phyloP scores from a whole-genome alignment of 108 stramenopile genomes.

The Tribonema minus region DNA sequence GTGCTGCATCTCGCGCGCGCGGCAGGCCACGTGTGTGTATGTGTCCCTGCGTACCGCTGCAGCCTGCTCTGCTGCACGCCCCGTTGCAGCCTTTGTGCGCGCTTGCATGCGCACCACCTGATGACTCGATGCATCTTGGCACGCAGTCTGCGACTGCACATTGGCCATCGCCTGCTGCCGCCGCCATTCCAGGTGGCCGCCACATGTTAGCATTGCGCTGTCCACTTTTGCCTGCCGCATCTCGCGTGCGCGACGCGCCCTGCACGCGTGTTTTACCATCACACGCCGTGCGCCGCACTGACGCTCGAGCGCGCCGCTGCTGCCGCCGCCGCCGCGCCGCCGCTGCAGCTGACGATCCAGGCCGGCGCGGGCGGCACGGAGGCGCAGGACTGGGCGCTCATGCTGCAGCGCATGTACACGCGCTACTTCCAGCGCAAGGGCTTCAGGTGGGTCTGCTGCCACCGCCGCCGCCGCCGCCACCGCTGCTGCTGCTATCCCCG shows the following conservation, averaged over 20 bases:
- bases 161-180: no score
- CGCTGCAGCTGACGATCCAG: not conserved
- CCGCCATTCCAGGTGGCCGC: no score
- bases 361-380: conserved; percentile 49
- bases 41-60: not conserved
- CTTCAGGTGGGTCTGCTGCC: conserved; percentile 9
- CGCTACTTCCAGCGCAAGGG: conserved; percentile 48
- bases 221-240: no score
- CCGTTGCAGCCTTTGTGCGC: no score
- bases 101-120: no score
- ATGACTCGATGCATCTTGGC: no score
- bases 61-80: not conserved
- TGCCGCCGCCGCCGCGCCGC: not conserved
- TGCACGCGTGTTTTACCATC: conserved; percentile 11
- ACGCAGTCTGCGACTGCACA: no score
- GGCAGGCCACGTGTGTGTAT: not conserved
- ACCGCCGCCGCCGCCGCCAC: not conserved
- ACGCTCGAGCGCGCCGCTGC: not conserved
- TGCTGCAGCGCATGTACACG: conserved; percentile 50
- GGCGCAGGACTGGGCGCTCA: conserved; percentile 44
- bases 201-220: conserved; percentile 21
- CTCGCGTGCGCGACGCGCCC: no score
- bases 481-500: no score
- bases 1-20: no score
- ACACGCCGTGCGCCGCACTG: not conserved